These are phyloP conservation scores for Ustulina deusta DNA, from an alignment of 2,329 filamentous ascomycete genomes.

Conservation along the genomic window DNA sequence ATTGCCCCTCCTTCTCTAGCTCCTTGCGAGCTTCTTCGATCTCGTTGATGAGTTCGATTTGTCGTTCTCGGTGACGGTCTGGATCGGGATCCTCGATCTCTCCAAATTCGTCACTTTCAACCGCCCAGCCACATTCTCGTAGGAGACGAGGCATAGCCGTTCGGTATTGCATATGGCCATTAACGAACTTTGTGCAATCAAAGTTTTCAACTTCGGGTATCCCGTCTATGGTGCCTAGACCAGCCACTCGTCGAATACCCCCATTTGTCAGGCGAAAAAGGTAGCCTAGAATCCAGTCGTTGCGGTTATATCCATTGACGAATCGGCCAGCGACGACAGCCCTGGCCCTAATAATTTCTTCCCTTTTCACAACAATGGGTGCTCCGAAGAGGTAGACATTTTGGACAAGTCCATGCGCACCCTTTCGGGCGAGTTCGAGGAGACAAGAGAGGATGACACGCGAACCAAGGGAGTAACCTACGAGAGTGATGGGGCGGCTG, in stretches of 20 bases:
- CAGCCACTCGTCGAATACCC: constrained; percentile 89
- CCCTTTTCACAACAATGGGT: constrained; percentile 89
- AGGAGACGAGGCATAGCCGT: constrained; percentile 89
- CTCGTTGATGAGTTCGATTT: constrained; percentile 94
- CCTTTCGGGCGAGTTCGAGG: constrained; percentile 84
- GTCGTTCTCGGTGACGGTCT: constrained; percentile 87
- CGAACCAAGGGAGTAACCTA: constrained; percentile 93
- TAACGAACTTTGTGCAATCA: constrained; percentile 85
- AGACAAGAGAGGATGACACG: constrained; percentile 94
- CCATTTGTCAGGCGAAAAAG: constrained; percentile 94
- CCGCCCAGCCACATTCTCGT: constrained; percentile 88
- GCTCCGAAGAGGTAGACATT: constrained; percentile 97
- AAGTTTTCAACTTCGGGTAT: constrained; percentile 90
- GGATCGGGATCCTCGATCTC: constrained; percentile 98
- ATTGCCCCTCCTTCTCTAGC: constrained; percentile 82
- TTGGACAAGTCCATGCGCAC: constrained; percentile 87
- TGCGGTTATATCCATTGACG: constrained; percentile 92
- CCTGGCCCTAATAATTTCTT: constrained; percentile 85
- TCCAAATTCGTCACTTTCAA: constrained; percentile 92
- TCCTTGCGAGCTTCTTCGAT: constrained; percentile 94
- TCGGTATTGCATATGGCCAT: constrained; percentile 97
- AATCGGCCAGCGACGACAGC: constrained; percentile 93
- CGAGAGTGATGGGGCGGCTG: constrained; percentile 88
- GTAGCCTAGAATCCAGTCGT: constrained; percentile 98
- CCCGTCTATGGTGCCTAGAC: constrained; percentile 79